Percentiles rank a stretch among this genome's conserved stretches.
Evolutionary conservation across 2,329 filamentous ascomycete genomes (phyloP).

Genomic region (Fonsecaea pedrosoi): DNA sequence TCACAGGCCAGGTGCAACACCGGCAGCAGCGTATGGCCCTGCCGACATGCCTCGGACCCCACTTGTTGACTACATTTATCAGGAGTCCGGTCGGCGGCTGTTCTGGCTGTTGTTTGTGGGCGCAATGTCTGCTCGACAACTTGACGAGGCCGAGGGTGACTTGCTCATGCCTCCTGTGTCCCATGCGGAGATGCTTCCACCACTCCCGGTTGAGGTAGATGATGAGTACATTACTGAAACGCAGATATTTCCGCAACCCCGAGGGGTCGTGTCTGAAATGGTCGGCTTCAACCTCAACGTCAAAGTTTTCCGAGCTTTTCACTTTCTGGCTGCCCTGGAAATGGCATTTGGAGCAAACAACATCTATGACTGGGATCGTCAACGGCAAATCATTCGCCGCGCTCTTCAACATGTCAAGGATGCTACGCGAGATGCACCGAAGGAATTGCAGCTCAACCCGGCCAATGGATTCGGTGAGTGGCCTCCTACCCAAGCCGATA

Average conservation of each 20-base stretch:
- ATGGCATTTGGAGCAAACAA: constrained; percentile 80
- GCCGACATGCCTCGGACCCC: constrained; percentile 28
- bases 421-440: constrained; percentile 70
- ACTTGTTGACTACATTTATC: constrained; percentile 48
- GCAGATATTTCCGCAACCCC: constrained; percentile 73
- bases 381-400: constrained; percentile 74
- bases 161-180: constrained; percentile 79
- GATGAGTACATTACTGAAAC: constrained; percentile 78
- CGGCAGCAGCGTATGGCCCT: constrained; percentile 38
- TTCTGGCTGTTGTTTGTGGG: constrained; percentile 85
- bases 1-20: constrained; percentile 31
- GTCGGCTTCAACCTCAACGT: constrained; percentile 83
- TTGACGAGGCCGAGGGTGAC: constrained; percentile 74
- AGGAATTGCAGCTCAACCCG: constrained; percentile 60
- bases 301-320: constrained; percentile 80
- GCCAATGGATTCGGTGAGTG: constrained; percentile 39
- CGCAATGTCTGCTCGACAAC: constrained; percentile 77
- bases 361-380: constrained; percentile 77
- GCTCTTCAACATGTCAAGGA: constrained; percentile 74
- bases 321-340: constrained; percentile 77
- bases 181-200: constrained; percentile 75
- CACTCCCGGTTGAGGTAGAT: constrained; percentile 80
- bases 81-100: constrained; percentile 63
- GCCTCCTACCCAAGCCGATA: constrained; percentile 37
- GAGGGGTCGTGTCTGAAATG: constrained; percentile 71